Base-by-base conservation (phyloP, 2,329 filamentous ascomycete genomes). In the Cytospora mali region DNA sequence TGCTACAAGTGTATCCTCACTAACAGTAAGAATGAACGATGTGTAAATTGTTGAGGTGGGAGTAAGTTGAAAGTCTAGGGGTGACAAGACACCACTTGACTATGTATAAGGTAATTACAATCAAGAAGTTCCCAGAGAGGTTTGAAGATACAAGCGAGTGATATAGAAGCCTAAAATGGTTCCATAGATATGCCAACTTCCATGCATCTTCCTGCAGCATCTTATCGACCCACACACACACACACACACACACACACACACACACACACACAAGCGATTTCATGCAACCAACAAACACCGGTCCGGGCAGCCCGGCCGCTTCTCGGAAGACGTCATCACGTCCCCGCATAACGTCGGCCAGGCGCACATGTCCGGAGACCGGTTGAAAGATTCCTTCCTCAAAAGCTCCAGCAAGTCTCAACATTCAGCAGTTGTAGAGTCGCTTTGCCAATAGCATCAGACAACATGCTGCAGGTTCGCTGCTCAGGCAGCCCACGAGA, bases 401-500 rank as follows among this genome's bases (percentile, higher is more conserved):
- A 27, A 31, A 13, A 27, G 3, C n/a, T n/a, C n/a, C n/a, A n/a
- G n/a, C n/a, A n/a, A 3, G 21, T 10, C 4, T 6, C 10, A 25
- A 31, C 5, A 2, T 21, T 29, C n/a, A n/a, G 3, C 9, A 9
- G 28, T 28, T 27, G n/a, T 1, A 29, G n/a, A 29, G 13, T 6
- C 5, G 2, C 7, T 23, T 13, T 14, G 5, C 2, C 6, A 28
- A 23, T 42, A 13, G 4, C 11, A 21, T 6, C 10, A 39, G 31
- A 25, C 25, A n/a, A 39, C 4, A 63, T 65, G 64, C 52, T 56
- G 1, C 35, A 58, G 18, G 4, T 66, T 21, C 60, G 58, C 28
- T 66, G 65, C 59, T 60, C 55, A 9, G 65, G 65, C 3, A 49
- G 16, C 31, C 60, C 65, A n/a, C 35, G 39, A 1, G 55, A 65